Conservation (phyloP, 345 rosid genomes). For the Euphorbia lathyris region DNA sequence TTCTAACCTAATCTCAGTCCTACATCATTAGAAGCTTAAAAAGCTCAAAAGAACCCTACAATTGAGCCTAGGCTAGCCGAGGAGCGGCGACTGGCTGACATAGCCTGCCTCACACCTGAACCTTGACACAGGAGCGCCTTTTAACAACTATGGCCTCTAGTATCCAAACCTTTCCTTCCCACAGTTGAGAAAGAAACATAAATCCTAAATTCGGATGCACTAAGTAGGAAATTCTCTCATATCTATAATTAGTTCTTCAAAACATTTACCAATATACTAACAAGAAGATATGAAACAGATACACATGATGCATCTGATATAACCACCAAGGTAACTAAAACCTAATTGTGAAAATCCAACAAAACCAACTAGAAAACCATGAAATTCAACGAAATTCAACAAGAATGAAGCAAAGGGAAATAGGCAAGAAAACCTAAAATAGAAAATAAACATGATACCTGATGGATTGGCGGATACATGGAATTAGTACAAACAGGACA, state of each 20-base stretch:
- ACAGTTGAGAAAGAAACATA: background rate
- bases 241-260: background rate
- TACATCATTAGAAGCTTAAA: too few species aligned
- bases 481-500: conserved; percentile 55
- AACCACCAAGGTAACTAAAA: background rate
- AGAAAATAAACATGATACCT: conserved; percentile 30
- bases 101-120: too few species aligned
- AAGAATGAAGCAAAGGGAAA: background rate
- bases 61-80: too few species aligned
- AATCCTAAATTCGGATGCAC: too few species aligned
- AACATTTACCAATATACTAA: background rate
- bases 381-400: conserved; percentile 10
- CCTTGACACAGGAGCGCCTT: too few species aligned
- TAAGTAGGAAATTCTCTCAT: background rate
- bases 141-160: too few species aligned
- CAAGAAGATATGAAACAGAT: background rate
- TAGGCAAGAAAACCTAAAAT: background rate
- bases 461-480: conserved; percentile 65
- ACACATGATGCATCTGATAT: conserved; percentile 3
- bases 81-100: too few species aligned
- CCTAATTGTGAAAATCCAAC: conserved; percentile 16
- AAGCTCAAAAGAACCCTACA: too few species aligned
- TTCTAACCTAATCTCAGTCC: too few species aligned
- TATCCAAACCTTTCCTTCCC: background rate
- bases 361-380: conserved; percentile 9